Evolutionary conservation across 305 asterid species (phyloP), one percentile per base, ranked within the genome.

Genomic region (Fraxinus albicans): DNA sequence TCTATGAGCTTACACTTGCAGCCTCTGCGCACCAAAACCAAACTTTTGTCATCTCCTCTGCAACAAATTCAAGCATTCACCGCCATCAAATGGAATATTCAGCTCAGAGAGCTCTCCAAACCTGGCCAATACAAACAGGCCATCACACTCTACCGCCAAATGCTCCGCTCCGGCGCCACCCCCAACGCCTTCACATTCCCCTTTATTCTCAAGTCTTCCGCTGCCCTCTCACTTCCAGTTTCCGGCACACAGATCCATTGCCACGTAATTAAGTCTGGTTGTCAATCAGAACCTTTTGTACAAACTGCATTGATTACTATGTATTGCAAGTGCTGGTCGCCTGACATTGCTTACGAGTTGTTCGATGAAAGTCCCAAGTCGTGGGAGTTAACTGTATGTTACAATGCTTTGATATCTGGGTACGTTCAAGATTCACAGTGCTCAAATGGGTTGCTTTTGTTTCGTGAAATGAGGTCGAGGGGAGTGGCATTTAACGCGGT

Each of bases 151-250:
- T 94, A 92, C 91, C 89, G 89, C 80, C 90, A 89, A 86, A 93
- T 94, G 96, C 93, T 96, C 84, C 91, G 91, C 2, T 91, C 94
- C 53, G 91, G 90, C 76, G 88, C 89, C 82, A 53, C 81, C 79
- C 97, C 98, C 0, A 91, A 91, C 85, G 93, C 98, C 84, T 96
- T 92, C 95, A 93, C 97, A 65, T 94, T 92, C 79, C 97, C 99
- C 33, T 95, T 94, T 85, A 73, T 87, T 53, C 92, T 93, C 89
- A 95, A 95, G 86, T 95, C 98, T 69, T 87, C 93, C 13, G 91
- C 97, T 74, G 86, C 94, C n/a, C 84, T 92, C 17, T 85, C 89
- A 76, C 86, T 91, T 81, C 91, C 90, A 15, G 13, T 80, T 44
- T 72, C 91, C 23, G 96, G 92, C 42, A 21, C 85, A 34, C 90